Conservation (phyloP, 176 grass and related monocot species). For the Raddia guianensis region DNA sequence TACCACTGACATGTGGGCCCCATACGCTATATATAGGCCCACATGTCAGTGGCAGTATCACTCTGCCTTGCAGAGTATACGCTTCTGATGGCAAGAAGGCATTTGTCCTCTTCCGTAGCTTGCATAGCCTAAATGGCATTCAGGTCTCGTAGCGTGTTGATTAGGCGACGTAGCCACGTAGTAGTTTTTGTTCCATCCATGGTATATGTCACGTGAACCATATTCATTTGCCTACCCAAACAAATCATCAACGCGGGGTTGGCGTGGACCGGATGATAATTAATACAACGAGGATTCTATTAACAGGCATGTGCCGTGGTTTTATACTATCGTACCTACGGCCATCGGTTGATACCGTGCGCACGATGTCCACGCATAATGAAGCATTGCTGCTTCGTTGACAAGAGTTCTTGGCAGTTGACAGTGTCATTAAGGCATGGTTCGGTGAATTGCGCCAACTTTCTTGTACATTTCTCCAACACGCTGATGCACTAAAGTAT, state of each 20-base stretch:
- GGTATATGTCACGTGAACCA: slow-evolving; percentile 18
- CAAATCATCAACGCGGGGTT: neutral
- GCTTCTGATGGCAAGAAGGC: too few species aligned
- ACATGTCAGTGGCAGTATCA: too few species aligned
- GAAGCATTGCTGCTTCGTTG: neutral
- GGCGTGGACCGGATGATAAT: neutral
- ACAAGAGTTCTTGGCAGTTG: neutral
- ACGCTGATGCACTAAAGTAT: neutral
- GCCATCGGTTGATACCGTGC: too few species aligned
- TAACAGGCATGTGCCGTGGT: neutral
- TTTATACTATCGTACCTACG: too few species aligned
- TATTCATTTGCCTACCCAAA: slow-evolving; percentile 8
- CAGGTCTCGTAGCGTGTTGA: neutral
- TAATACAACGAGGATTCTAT: neutral
- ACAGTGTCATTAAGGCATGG: neutral
- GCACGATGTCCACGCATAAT: too few species aligned
- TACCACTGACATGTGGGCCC: too few species aligned
- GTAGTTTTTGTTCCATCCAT: neutral
- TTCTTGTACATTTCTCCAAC: neutral
- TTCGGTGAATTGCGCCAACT: neutral
- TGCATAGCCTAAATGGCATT: too few species aligned
- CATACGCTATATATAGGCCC: too few species aligned
- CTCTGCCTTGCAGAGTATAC: too few species aligned
- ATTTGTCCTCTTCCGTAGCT: too few species aligned
- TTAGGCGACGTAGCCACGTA: too few species aligned